Evolutionary conservation across 2,329 filamentous ascomycete genomes (phyloP).

Genomic region (Aspergillus uvarum): DNA sequence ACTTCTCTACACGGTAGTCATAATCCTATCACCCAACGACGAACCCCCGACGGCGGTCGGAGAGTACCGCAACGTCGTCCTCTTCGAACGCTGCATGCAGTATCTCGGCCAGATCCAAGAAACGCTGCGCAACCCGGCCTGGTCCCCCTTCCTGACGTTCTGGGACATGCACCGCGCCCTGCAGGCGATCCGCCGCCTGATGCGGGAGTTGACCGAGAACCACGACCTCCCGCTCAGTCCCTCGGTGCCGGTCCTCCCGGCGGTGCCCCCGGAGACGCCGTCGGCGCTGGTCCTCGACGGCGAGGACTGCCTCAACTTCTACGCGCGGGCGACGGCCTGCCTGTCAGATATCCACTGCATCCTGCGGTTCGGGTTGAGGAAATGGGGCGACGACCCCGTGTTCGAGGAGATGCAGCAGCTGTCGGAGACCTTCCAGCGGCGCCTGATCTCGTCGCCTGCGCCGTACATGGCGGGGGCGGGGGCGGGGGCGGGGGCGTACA

Average conservation of each 20-base stretch:
- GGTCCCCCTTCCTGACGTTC: constrained; percentile 74
- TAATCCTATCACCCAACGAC: constrained; percentile 79
- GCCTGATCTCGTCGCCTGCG: constrained; percentile 25
- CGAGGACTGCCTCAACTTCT: constrained; percentile 36
- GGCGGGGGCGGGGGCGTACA: constrained; percentile 15
- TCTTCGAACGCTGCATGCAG: constrained; percentile 83
- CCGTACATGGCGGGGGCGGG: constrained; percentile 19
- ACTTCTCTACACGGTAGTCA: constrained; percentile 84
- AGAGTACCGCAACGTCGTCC: constrained; percentile 73
- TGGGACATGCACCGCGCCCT: constrained; percentile 84
- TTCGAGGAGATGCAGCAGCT: constrained; percentile 35
- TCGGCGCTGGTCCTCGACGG: constrained; percentile 31
- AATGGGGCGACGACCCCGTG: constrained; percentile 35
- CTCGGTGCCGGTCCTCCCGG: constrained; percentile 29
- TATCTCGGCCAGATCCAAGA: constrained; percentile 75
- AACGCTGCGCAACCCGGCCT: constrained; percentile 59
- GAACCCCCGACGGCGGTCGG: constrained; percentile 64
- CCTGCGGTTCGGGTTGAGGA: constrained; percentile 33
- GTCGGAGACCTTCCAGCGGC: constrained; percentile 28
- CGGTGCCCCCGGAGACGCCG: constrained; percentile 32
- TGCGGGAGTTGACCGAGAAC: constrained; percentile 57
- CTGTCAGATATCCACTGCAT: constrained; percentile 34
- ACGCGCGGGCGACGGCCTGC: constrained; percentile 34
- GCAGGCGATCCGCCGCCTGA: constrained; percentile 61
- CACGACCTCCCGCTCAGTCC: constrained; percentile 46